Evolutionary conservation across 768 basidiomycete genomes (phyloP), one percentile per base, ranked within the genome.

Genomic region (Russula emetica): DNA sequence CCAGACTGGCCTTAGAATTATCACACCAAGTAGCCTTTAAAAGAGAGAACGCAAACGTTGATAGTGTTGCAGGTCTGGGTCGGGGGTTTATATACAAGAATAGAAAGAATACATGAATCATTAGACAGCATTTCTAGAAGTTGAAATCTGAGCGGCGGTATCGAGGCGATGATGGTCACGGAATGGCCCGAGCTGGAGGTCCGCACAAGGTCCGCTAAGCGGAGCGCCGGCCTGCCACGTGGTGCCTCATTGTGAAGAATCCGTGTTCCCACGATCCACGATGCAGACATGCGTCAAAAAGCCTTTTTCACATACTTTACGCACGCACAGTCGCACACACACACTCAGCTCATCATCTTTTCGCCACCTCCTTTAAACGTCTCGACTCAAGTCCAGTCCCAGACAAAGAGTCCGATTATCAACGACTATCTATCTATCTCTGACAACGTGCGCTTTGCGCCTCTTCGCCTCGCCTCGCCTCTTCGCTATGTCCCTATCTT

Each of bases 401-500:
- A 28, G 28, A 28, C 28, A 28, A 5, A 36, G 13, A 30, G 30
- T 50, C 24, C 50, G 45, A 62, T 52, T 58, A 51, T 57, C 38
- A 34, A 22, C 26, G 3, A 22, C 45, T 7, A 30, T 30, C 44
- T n/a, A n/a, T n/a, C n/a, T n/a, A n/a, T n/a, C n/a, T n/a, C n/a
- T 26, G n/a, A 55, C 53, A 64, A 64, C 63, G 63, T 64, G 63
- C 59, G 47, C 18, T n/a, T n/a, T 20, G 5, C 13, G 14, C 10
- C 20, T 13, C 16, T 52, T 30, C 34, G 11, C 9, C 32, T 1
- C 34, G 11, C 9, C 32, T 1, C 13, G 14, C 10, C 20, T 13
- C 16, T 52, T 30, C 34, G 11, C 11, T 1, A 60, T 67, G 58
- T 67, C 66, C 5, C 34, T 67, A 10, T 66, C 63, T 47, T 67